These are phyloP conservation scores for Acacia pycnantha DNA, from an alignment of 331 rosid species.

Conservation along the genomic window DNA sequence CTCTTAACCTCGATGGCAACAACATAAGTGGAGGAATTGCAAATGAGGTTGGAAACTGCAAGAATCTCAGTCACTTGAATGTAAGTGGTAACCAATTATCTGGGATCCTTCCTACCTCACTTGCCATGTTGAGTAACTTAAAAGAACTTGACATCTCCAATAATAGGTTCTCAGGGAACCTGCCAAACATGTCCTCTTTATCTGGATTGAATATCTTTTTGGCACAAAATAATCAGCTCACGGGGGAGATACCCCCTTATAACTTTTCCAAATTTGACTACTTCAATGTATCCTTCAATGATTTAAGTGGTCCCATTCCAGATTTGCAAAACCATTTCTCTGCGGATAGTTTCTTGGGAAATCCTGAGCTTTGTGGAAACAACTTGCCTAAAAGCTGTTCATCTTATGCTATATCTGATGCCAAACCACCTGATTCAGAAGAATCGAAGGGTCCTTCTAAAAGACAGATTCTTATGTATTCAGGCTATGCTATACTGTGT, in stretches of 20 bases:
- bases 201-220: constrained; percentile 55
- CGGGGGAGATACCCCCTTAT: constrained; percentile 52
- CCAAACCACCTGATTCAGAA: constrained; percentile 10
- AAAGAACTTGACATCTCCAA: constrained; percentile 56
- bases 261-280: constrained; percentile 51
- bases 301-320: constrained; percentile 52
- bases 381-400: constrained; percentile 51
- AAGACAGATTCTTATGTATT: constrained; percentile 48
- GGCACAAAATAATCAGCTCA: constrained; percentile 57
- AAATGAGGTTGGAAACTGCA: constrained; percentile 47
- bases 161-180: constrained; percentile 49
- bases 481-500: constrained; percentile 61
- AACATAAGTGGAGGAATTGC: constrained; percentile 49
- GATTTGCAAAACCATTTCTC: constrained; percentile 33
- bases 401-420: background rate
- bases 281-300: constrained; percentile 65
- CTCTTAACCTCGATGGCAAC: constrained; percentile 54
- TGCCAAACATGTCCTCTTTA: constrained; percentile 55
- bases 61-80: constrained; percentile 50
- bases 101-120: constrained; percentile 60
- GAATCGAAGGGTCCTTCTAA: constrained; percentile 34
- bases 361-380: constrained; percentile 61
- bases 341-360: constrained; percentile 60
- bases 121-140: constrained; percentile 47
- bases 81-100: constrained; percentile 50